Evolutionary conservation across 768 basidiomycete species (phyloP).

Genomic region (Pleurotus citrinopileatus): DNA sequence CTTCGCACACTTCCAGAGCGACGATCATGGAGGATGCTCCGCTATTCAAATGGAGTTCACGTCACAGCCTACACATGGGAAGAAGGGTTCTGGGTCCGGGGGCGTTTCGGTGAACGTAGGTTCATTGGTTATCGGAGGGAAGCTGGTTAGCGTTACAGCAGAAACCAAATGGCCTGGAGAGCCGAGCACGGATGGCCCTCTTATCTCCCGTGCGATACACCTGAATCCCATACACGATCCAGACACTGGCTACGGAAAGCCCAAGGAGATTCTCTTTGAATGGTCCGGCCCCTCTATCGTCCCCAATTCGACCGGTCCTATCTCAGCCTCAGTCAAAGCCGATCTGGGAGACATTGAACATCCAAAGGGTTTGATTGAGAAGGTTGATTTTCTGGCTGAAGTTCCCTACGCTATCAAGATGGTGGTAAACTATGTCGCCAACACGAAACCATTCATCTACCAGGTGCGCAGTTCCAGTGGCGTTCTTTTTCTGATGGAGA

Average conservation of each 20-base stretch:
- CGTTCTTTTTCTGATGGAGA: constrained; percentile 25
- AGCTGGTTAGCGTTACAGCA: constrained; percentile 73
- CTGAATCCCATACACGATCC: constrained; percentile 57
- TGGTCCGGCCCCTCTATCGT: constrained; percentile 76
- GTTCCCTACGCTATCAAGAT: constrained; percentile 91
- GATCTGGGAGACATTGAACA: constrained; percentile 55
- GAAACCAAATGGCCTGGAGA: constrained; percentile 78
- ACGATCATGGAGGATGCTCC: constrained; percentile 68
- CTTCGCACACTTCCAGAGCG: constrained; percentile 88
- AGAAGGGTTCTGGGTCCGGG: constrained; percentile 76
- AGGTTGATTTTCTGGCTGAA: constrained; percentile 94
- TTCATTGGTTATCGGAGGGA: constrained; percentile 75
- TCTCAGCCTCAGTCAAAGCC: constrained; percentile 54
- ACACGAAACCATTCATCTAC: constrained; percentile 93
- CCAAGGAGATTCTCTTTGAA: constrained; percentile 63
- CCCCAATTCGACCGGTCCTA: constrained; percentile 43
- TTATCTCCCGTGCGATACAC: constrained; percentile 69
- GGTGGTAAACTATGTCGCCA: constrained; percentile 89
- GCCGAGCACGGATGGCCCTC: constrained; percentile 37
- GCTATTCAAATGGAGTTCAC: constrained; percentile 96
- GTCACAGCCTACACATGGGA: constrained; percentile 77
- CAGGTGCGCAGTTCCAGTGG: constrained; percentile 54
- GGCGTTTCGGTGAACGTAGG: constrained; percentile 86
- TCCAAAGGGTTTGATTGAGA: constrained; percentile 82
- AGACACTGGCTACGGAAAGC: constrained; percentile 81